These are phyloP conservation scores for Pythium guiyangense DNA, from an alignment of 352 stramenopile species.

Conservation along the genomic window DNA sequence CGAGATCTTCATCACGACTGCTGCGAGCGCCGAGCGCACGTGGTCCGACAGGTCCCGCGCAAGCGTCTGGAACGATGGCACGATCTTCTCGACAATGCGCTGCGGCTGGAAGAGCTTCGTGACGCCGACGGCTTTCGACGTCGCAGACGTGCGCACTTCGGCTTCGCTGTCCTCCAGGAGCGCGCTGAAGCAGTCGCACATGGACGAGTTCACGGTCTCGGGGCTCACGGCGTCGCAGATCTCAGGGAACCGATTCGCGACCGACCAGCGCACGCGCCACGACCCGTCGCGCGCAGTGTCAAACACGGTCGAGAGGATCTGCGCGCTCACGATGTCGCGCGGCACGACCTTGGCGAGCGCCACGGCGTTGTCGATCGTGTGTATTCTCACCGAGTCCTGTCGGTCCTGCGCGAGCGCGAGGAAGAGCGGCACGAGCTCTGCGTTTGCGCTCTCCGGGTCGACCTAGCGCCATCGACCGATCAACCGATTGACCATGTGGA, in stretches of 20 bases:
- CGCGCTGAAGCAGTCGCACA: conserved; percentile 89
- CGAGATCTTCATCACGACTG: conserved; percentile 94
- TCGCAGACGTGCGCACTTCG: conserved; percentile 94
- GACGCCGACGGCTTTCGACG: conserved; percentile 82
- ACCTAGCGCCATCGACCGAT: conserved; percentile 23
- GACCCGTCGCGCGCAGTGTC: conserved; percentile 93
- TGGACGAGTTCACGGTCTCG: conserved; percentile 60
- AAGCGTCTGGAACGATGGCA: conserved; percentile 89
- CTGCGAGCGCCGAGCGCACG: conserved; percentile 93
- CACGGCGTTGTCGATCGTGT: conserved; percentile 97
- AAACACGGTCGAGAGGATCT: conserved; percentile 90
- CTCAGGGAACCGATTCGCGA: conserved; percentile 95
- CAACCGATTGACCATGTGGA: too few species aligned
- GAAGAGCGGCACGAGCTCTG: conserved; percentile 86
- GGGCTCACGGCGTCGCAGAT: conserved; percentile 87
- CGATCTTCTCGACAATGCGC: conserved; percentile 64
- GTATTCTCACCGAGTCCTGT: conserved; percentile 96
- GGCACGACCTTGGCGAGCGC: conserved; percentile 88
- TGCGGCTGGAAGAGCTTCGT: conserved; percentile 53
- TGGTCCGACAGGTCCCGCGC: conserved; percentile 96
- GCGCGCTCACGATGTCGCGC: conserved; percentile 58
- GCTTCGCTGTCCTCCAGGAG: conserved; percentile 96
- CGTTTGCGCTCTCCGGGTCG: conserved; percentile 46
- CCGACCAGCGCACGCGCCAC: conserved; percentile 98
- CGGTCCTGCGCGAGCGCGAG: conserved; percentile 83